Conservation (phyloP, 1,139 yeast genomes). For the Protomyces pachydermus region DNA sequence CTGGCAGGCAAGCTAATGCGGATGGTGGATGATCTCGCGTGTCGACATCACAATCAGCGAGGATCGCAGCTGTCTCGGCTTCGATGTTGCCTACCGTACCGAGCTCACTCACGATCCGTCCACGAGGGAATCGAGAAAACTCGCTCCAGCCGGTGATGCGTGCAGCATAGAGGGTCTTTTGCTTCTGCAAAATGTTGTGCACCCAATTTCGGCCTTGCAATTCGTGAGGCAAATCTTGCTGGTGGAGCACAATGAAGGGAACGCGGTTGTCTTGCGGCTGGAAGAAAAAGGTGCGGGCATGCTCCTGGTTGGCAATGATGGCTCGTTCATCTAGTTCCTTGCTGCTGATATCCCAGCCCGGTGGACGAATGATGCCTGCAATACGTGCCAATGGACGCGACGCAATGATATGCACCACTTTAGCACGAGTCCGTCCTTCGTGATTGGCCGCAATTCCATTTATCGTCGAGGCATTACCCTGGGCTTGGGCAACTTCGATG, state of each 20-base stretch:
- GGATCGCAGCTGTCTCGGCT: slow-evolving; percentile 81
- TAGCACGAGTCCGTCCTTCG: slow-evolving; percentile 4
- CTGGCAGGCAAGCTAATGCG: slow-evolving; percentile 43
- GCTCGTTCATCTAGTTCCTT: slow-evolving; percentile 5
- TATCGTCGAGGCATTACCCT: slow-evolving; percentile 46
- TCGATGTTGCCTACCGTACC: slow-evolving; percentile 73
- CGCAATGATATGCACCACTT: slow-evolving; percentile 14
- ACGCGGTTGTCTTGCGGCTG: slow-evolving; percentile 19
- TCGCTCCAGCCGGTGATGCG: slow-evolving; percentile 11
- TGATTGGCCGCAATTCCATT: not conserved
- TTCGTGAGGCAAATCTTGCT: not conserved
- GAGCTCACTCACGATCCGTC: slow-evolving; percentile 79
- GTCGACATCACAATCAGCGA: slow-evolving; percentile 86
- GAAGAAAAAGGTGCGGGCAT: not conserved
- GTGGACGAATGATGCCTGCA: slow-evolving; percentile 22
- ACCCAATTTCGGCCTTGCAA: slow-evolving; percentile 18
- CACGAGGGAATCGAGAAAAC: slow-evolving; percentile 49
- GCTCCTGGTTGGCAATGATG: slow-evolving; percentile 4
- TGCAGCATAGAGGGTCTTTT: slow-evolving; percentile 17
- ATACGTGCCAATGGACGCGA: slow-evolving; percentile 21
- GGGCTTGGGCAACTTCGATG: slow-evolving; percentile 84
- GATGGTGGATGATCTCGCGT: slow-evolving; percentile 68
- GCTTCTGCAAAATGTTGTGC: slow-evolving; percentile 16
- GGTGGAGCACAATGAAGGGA: slow-evolving; percentile 12
- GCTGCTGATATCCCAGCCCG: slow-evolving; percentile 10